These are phyloP conservation scores for Avicennia marina DNA, from an alignment of 257 asterid genomes.

Conservation along the genomic window DNA sequence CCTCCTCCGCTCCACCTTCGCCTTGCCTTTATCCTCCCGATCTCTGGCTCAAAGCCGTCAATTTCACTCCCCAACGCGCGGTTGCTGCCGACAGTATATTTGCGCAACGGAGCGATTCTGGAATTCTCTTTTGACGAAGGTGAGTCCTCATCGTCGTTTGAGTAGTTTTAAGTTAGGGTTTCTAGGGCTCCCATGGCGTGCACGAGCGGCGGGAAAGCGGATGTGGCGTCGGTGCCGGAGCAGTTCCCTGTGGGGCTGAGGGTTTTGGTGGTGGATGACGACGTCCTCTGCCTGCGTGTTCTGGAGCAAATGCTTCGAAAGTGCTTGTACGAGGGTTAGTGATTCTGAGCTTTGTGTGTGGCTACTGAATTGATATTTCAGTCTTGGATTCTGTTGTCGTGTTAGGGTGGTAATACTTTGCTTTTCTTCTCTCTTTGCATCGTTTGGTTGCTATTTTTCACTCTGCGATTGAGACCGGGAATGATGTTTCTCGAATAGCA, in stretches of 20 bases:
- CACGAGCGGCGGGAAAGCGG: conserved; percentile 26
- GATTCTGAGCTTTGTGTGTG: not conserved
- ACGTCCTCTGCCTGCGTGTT: conserved; percentile 52
- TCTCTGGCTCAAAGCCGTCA: too few species aligned
- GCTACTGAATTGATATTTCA: not conserved
- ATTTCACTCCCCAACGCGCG: not conserved
- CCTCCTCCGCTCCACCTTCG: too few species aligned
- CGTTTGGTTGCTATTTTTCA: too few species aligned
- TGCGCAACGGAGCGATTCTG: too few species aligned
- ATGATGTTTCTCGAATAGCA: too few species aligned
- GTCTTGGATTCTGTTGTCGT: not conserved
- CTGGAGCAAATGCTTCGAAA: conserved; percentile 73
- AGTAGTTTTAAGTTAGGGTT: too few species aligned
- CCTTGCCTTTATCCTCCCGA: too few species aligned
- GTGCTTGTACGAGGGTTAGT: conserved; percentile 63
- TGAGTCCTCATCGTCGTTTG: too few species aligned
- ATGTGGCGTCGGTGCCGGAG: conserved; percentile 39
- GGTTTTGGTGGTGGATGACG: conserved; percentile 80
- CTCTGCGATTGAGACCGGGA: too few species aligned
- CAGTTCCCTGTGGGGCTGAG: conserved; percentile 73
- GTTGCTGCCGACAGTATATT: too few species aligned
- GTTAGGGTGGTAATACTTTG: not conserved
- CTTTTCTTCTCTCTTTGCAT: not conserved
- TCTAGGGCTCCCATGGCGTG: conserved; percentile 27
- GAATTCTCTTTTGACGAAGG: too few species aligned